These are phyloP conservation scores for Penicillium fimorum DNA, from an alignment of 495 filamentous ascomycete genomes.

Conservation along the genomic window DNA sequence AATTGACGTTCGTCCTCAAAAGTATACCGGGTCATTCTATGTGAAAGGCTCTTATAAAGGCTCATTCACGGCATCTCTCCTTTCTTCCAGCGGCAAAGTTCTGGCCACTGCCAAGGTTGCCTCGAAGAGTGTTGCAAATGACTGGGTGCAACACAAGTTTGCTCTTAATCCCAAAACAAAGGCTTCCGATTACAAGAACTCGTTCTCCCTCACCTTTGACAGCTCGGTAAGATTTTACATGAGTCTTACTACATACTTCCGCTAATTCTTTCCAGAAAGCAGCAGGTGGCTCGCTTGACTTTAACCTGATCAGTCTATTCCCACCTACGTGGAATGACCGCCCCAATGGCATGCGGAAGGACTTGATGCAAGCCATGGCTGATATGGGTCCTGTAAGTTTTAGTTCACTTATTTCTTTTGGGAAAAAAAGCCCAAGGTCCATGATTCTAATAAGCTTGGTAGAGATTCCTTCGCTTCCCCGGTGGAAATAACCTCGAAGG, in stretches of 20 bases:
- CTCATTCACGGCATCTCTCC: slow-evolving; percentile 30
- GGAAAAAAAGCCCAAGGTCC: background rate
- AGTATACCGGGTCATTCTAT: slow-evolving; percentile 59
- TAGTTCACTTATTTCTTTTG: too few species aligned
- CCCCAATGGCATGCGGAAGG: slow-evolving; percentile 61
- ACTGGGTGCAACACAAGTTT: slow-evolving; percentile 38
- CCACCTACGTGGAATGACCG: slow-evolving; percentile 59
- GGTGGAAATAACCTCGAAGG: slow-evolving; percentile 69
- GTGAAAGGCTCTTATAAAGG: slow-evolving; percentile 45
- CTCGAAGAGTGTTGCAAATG: slow-evolving; percentile 26
- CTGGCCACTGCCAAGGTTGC: slow-evolving; percentile 30
- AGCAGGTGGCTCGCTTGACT: slow-evolving; percentile 54
- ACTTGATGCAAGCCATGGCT: slow-evolving; percentile 58
- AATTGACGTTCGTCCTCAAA: slow-evolving; percentile 52
- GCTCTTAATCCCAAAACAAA: slow-evolving; percentile 33
- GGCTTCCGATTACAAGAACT: slow-evolving; percentile 61
- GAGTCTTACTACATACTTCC: background rate
- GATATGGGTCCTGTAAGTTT: slow-evolving; percentile 39
- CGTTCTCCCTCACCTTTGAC: slow-evolving; percentile 61
- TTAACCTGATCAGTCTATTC: slow-evolving; percentile 66
- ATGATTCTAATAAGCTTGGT: slow-evolving; percentile 17
- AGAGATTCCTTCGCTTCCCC: slow-evolving; percentile 61
- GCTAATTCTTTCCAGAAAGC: slow-evolving; percentile 28
- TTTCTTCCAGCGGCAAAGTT: slow-evolving; percentile 31
- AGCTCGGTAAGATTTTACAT: slow-evolving; percentile 30